Base-by-base conservation (phyloP, 108 stramenopile species). In the Skeletonema menzelii region DNA sequence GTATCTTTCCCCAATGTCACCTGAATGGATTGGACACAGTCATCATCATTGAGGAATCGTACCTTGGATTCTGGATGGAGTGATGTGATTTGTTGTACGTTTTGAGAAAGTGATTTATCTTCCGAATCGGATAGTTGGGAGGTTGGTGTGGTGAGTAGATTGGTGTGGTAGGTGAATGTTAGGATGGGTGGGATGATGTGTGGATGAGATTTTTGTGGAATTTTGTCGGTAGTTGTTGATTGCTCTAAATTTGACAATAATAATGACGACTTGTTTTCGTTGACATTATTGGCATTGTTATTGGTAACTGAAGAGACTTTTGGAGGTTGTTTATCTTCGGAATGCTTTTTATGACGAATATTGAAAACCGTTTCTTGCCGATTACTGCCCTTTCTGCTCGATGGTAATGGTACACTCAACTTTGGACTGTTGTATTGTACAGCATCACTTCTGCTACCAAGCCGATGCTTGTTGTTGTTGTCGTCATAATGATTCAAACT, bases 141-240 rank as follows among this genome's bases (percentile, higher is more conserved):
- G 15, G 40, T 1, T 20, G 74, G 59, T 27, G 80, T 78, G 53
- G 47, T 27, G 49, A 92, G 67, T 28, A 92, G 69, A 71, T 90
- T 80, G 65, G 76, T 82, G 47, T 84, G 76, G 55, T 92, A 86
- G 8, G 91, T 92, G 74, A 92, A 90, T 24, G 88, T 81, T 19
- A 92, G 49, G 44, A 73, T 77, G 8, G 81, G 86, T 5, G 91
- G 91, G 65, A 92, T 88, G 47, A 56, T 42, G 49, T 82, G 84
- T 14, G 1, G n/a, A 55, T 66, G 63, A 67, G 22, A 5, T 0
- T 32, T 19, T 10, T 32, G 40, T 67, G 61, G 27, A 1, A 60
- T 12, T 20, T 42, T 37, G 34, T 15, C 60, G 57, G 22, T 28
- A n/a, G 57, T 57, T 60, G n/a, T 17, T 67, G 42, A n/a, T n/a